Conservation (phyloP, 768 basidiomycete species). For the Trametes maxima region DNA sequence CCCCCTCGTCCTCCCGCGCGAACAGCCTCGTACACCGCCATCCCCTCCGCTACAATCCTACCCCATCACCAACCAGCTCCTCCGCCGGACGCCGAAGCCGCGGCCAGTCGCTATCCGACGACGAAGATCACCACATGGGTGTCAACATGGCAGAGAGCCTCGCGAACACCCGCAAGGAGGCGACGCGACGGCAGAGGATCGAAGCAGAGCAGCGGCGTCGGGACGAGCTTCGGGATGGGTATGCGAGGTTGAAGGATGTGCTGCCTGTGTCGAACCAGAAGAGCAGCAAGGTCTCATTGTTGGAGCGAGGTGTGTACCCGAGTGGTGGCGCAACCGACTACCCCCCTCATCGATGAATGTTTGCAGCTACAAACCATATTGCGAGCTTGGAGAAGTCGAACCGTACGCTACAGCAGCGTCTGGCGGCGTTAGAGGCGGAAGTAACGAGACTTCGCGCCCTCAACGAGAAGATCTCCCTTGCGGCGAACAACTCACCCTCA, state of each 20-base stretch:
- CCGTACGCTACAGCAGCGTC: constrained; percentile 68
- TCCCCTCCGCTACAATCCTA: constrained; percentile 73
- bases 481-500: constrained; percentile 57
- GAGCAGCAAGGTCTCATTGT: constrained; percentile 85
- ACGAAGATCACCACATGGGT: constrained; percentile 63
- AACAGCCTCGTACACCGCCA: constrained; percentile 77
- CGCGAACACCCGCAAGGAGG: constrained; percentile 80
- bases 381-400: constrained; percentile 71
- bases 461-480: constrained; percentile 84
- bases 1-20: constrained; percentile 75
- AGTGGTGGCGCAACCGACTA: neutral
- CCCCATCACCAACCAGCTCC: constrained; percentile 77
- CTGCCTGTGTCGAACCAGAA: constrained; percentile 88
- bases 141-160: constrained; percentile 68
- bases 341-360: constrained; percentile 11
- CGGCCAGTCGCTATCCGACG: constrained; percentile 70
- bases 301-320: constrained; percentile 74
- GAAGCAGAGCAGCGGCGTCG: constrained; percentile 89
- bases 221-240: constrained; percentile 89
- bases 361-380: constrained; percentile 78
- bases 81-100: constrained; percentile 66
- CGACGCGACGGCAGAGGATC: constrained; percentile 80
- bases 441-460: constrained; percentile 69
- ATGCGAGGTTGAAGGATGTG: constrained; percentile 85
- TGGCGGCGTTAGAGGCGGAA: constrained; percentile 67